Base-by-base conservation (phyloP, 352 stramenopile species). In the Pythium apleroticum region DNA sequence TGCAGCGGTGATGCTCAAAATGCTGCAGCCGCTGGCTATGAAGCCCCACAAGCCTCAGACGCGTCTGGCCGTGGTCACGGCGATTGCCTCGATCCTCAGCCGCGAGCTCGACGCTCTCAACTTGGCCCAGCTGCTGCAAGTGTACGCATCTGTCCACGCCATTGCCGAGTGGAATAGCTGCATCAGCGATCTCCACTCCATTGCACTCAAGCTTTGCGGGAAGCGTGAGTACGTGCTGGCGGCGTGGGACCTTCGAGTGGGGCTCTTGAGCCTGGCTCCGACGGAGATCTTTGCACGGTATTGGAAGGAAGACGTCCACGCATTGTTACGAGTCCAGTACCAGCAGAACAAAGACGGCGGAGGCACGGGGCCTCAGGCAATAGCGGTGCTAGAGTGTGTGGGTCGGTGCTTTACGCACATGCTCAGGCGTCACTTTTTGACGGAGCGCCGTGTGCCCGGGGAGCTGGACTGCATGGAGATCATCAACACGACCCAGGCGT, bases 401-500 rank as follows among this genome's bases (percentile, higher is more conserved):
- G 68, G 27, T 0, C 30, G 68, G 6, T 74, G 67, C 39, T 83
- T 79, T 33, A 63, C 54, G 3, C 72, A 84, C 33, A 39, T 81
- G 33, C 54, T 91, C 45, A 69, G 78, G 27, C 83, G 81, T 0
- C 73, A 90, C 30, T 75, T 84, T 10, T 53, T 86, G 12, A 60
- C 57, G 35, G 66, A 84, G 41, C 56, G 74, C 49, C 67, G 71
- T 24, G 25, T 82, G 33, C 80, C 82, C 0, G 75, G 68, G 1
- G 81, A 89, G 19, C 64, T 69, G 0, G 83, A 94, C 49, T 87
- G 80, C 59, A 90, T 92, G 82, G 83, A 91, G 60, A 83, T 89
- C 58, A 84, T 94, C 72, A 94, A 94, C 71, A 88, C 78, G 4
- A 85, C 76, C 3, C 86, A 94, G 46, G 82, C 84, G 27, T 94